Base-by-base conservation (phyloP, 2,329 filamentous ascomycete species). In the Fusarium ramigenum region DNA sequence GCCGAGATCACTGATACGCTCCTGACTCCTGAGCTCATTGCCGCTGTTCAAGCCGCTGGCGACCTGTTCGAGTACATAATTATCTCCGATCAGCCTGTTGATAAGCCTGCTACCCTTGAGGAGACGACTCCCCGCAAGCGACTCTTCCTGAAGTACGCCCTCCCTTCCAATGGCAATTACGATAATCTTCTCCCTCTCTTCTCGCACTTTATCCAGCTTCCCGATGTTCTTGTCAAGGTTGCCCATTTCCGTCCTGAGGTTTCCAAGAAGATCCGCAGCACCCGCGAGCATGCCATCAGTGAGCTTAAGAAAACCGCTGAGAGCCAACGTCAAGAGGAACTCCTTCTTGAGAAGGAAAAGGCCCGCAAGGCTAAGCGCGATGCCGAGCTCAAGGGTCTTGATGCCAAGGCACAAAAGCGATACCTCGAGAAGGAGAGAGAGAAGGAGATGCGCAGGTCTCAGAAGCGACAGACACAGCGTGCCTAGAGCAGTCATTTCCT, bases 231-330 rank as follows among this genome's bases (percentile, higher is more conserved):
- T 54, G 94, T 92, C 63, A 85, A 90, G 63, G 84, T 84, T 32
- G 95, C 90, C 16, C 95, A 94, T 83, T 98, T 98, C 91, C 93
- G 96, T 18, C 90, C 93, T 42, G 94, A 98, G 86, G 95, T 97
- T 39, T 85, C 92, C 81, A 93, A 93, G 82, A 97, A 97, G 87
- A 88, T 99, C 75, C 91, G 91, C 78, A 86, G 86, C 70, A 92
- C 91, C 39, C 94, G 96, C 73, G 96, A 98, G 47, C 92, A 93
- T 63, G 92, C 93, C 78, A 89, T 93, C 78, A 89, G 89, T 79
- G 93, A 93, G 85, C 91, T 99, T 79, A 91, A 93, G 82, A 95
- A 93, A 84, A 85, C 89, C 1, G 90, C 92, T 60, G 94, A 98
- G 74, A 94, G 93, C 69, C 88, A 91, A 79, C 94, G 94, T 86